Conservation (phyloP, 306 rosid species). For the Trifolium repens region DNA sequence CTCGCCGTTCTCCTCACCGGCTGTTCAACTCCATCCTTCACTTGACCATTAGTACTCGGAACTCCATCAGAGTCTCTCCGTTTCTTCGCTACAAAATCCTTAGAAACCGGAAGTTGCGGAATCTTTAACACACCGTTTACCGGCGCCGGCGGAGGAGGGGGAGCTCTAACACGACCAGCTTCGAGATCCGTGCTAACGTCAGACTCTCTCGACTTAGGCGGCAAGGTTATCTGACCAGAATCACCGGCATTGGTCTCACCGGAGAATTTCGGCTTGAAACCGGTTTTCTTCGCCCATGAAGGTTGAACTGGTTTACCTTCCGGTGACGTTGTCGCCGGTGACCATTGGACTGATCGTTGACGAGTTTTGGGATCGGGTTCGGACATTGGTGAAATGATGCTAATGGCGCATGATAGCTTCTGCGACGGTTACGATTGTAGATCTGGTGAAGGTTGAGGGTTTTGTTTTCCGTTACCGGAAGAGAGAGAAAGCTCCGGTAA, state of each 20-base stretch:
- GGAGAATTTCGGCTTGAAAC: constrained; percentile 88
- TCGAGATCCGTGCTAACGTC: constrained; percentile 65
- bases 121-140: constrained; percentile 54
- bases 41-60: constrained; percentile 47
- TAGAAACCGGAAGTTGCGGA: constrained; percentile 47
- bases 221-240: constrained; percentile 62
- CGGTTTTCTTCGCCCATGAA: constrained; percentile 94
- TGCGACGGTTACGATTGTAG: constrained; percentile 32
- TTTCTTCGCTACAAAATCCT: constrained; percentile 61
- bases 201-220: constrained; percentile 50
- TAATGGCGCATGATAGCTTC: constrained; percentile 50
- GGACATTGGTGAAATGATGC: constrained; percentile 52
- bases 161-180: constrained; percentile 51
- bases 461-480: background rate
- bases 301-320: constrained; percentile 66
- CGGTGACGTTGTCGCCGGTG: constrained; percentile 55
- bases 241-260: constrained; percentile 85
- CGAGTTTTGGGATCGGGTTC: constrained; percentile 69
- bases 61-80: constrained; percentile 76
- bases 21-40: background rate
- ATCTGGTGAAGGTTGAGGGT: constrained; percentile 63
- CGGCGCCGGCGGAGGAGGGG: background rate
- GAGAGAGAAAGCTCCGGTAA: constrained; percentile 45
- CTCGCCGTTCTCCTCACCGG: constrained; percentile 49
- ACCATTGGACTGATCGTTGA: constrained; percentile 87